Evolutionary conservation across 495 filamentous ascomycete species (phyloP).

Genomic region (Apodospora peruviana): DNA sequence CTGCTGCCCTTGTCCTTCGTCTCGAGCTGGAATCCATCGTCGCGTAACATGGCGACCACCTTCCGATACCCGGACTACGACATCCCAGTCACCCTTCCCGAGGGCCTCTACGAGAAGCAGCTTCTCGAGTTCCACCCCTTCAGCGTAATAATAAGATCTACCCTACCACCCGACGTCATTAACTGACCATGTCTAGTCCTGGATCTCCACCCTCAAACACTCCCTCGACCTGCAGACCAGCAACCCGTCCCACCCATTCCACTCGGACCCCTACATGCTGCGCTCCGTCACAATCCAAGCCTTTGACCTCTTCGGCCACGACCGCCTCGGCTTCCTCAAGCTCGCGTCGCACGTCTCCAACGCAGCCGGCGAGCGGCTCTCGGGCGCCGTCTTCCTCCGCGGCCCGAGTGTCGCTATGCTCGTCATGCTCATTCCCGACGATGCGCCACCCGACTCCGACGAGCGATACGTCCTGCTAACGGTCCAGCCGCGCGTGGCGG

Average conservation of each 20-base stretch:
- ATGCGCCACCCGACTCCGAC: constrained; percentile 35
- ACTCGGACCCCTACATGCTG: constrained; percentile 63
- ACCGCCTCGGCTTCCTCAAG: constrained; percentile 72
- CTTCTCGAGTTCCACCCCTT: constrained; percentile 70
- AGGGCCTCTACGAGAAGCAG: constrained; percentile 54
- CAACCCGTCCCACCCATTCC: constrained; percentile 60
- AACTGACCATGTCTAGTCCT: constrained; percentile 35
- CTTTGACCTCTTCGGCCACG: constrained; percentile 64
- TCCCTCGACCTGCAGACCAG: constrained; percentile 58
- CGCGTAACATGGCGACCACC: constrained; percentile 40
- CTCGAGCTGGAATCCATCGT: no score
- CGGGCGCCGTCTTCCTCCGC: constrained; percentile 73
- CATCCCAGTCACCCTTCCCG: constrained; percentile 51
- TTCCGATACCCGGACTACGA: constrained; percentile 41
- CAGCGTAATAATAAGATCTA: constrained; percentile 57
- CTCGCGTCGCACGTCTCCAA: constrained; percentile 63
- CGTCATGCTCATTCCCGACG: constrained; percentile 69
- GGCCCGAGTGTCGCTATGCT: constrained; percentile 81
- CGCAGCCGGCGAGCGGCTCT: constrained; percentile 56
- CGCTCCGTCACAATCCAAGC: constrained; percentile 66
- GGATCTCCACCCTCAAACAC: constrained; percentile 62
- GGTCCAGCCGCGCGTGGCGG: constrained; percentile 76
- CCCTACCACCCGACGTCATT: constrained; percentile 52
- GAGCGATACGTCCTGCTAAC: constrained; percentile 68
- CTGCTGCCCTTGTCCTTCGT: no score